phyloP scores from a whole-genome alignment of 805 yeast genomes.

The Komagataella mondaviorum region DNA sequence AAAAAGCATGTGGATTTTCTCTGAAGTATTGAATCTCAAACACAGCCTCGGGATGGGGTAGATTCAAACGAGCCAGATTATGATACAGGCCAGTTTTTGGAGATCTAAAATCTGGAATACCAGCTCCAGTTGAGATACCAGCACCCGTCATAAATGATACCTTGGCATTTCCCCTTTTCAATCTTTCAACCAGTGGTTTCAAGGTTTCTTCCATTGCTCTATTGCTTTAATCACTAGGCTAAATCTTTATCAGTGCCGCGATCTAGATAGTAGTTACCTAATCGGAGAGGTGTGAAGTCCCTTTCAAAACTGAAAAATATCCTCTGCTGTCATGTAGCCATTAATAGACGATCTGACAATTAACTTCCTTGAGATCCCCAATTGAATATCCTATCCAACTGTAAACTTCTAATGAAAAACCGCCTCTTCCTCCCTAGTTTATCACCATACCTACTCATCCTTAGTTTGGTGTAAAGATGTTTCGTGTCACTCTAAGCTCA shows the following conservation, averaged over 20 bases:
- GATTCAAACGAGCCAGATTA: slow-evolving; percentile 54
- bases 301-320: background rate
- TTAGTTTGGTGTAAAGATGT: background rate
- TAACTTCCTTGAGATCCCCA: too few species aligned
- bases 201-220: slow-evolving; percentile 11
- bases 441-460: background rate
- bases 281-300: background rate
- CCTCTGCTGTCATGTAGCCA: too few species aligned
- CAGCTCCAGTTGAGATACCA: slow-evolving; percentile 86
- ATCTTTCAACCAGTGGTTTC: slow-evolving; percentile 9
- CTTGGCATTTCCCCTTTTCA: slow-evolving; percentile 17
- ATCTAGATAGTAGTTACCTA: background rate
- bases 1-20: slow-evolving; percentile 72
- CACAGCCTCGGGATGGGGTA: slow-evolving; percentile 93
- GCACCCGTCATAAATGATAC: slow-evolving; percentile 78
- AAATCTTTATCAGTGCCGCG: background rate
- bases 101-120: slow-evolving; percentile 90
- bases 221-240: background rate
- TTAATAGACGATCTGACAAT: too few species aligned
- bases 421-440: background rate
- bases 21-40: slow-evolving; percentile 78
- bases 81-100: slow-evolving; percentile 84
- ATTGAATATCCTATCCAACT: too few species aligned
- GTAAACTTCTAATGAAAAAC: background rate
- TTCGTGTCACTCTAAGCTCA: background rate